Conservation (phyloP, 805 yeast species). For the Yarrowia sp. region DNA sequence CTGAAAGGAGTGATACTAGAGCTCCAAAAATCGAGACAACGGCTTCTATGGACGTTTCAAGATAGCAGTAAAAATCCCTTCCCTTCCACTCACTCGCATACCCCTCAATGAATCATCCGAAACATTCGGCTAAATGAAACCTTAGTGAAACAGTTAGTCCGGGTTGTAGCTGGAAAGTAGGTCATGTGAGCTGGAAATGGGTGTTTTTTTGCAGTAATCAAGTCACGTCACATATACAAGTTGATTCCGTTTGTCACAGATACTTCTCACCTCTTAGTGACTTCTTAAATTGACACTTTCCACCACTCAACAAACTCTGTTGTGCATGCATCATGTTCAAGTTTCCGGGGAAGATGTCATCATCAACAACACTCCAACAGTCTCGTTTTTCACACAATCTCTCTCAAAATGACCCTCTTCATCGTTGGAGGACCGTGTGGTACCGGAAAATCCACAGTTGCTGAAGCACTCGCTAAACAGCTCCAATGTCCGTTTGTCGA, state of each 20-base stretch:
- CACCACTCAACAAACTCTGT: conserved; percentile 5
- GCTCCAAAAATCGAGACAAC: too few species aligned
- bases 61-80: too few species aligned
- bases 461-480: conserved; percentile 56
- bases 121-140: neutral
- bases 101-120: neutral
- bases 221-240: neutral
- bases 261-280: too few species aligned
- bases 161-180: neutral
- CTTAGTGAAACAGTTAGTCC: neutral
- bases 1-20: too few species aligned
- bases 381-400: too few species aligned
- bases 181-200: too few species aligned
- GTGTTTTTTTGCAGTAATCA: too few species aligned
- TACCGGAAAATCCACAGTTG: conserved; percentile 89
- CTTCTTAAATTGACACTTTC: neutral
- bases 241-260: too few species aligned
- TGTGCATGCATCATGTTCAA: neutral
- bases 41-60: too few species aligned
- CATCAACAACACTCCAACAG: too few species aligned
- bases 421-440: conserved; percentile 97
- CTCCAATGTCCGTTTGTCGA: conserved; percentile 70
- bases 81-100: too few species aligned
- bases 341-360: neutral
- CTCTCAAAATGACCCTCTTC: conserved; percentile 13